phyloP scores from a whole-genome alignment of 495 filamentous ascomycete species.

The Aspergillus diversus region DNA sequence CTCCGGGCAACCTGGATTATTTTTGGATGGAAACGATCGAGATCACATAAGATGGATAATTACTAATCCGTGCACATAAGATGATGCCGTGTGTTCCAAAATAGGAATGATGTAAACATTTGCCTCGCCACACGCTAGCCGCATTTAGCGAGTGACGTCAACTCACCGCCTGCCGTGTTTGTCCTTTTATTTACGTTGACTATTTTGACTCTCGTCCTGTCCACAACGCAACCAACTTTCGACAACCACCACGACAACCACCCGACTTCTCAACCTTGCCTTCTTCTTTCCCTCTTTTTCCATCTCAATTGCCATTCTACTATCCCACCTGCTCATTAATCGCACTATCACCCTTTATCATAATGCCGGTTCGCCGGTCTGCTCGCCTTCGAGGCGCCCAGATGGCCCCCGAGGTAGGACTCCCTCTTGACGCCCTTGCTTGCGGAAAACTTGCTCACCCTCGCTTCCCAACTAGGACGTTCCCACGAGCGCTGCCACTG shows the following conservation, averaged over 20 bases:
- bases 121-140: background rate
- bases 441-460: conserved; percentile 19
- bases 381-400: conserved; percentile 41
- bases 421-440: conserved; percentile 20
- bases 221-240: conserved; percentile 5
- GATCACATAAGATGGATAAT: conserved; percentile 1
- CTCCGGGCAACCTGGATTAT: no score
- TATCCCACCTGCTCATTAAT: background rate
- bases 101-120: conserved; percentile 16
- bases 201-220: conserved; percentile 9
- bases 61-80: background rate
- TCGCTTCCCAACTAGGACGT: conserved; percentile 24
- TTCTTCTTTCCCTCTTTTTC: conserved; percentile 1
- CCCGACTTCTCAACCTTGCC: background rate
- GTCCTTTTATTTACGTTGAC: conserved; percentile 28
- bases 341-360: conserved; percentile 4
- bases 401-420: conserved; percentile 35
- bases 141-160: conserved; percentile 22
- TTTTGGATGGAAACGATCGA: no score
- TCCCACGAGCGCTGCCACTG: conserved; percentile 18
- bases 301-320: conserved; percentile 1
- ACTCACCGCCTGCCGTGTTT: conserved; percentile 29
- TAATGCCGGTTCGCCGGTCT: conserved; percentile 47
- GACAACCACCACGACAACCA: background rate
- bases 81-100: background rate